These are phyloP conservation scores for Ulmus americana DNA, from an alignment of 331 rosid species.

Conservation along the genomic window DNA sequence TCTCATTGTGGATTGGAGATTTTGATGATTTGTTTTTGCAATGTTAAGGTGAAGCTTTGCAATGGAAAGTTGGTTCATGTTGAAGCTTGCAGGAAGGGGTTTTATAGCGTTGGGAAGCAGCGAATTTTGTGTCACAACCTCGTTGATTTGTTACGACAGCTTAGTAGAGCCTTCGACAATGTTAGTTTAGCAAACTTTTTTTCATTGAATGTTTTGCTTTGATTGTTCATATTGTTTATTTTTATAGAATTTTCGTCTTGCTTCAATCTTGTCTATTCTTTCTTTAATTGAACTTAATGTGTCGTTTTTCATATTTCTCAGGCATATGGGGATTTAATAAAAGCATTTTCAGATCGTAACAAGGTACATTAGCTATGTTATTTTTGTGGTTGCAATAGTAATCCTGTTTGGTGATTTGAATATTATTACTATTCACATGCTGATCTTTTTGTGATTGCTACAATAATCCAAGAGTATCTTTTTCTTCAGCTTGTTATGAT, in stretches of 20 bases:
- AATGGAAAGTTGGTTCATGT: slow-evolving; percentile 86
- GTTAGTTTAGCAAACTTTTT: slow-evolving; percentile 39
- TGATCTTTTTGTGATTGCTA: too few species aligned
- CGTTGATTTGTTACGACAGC: slow-evolving; percentile 87
- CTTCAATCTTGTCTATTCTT: not conserved
- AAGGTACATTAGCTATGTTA: slow-evolving; percentile 45
- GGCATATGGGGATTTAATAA: slow-evolving; percentile 81
- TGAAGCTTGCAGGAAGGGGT: slow-evolving; percentile 88
- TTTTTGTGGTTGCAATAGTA: not conserved
- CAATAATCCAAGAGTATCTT: too few species aligned
- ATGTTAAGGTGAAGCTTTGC: slow-evolving; percentile 73
- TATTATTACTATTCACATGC: too few species aligned
- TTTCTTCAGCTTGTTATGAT: too few species aligned
- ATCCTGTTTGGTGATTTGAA: too few species aligned
- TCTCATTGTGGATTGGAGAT: not conserved
- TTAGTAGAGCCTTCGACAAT: slow-evolving; percentile 81
- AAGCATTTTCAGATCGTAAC: slow-evolving; percentile 84
- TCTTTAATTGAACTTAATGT: slow-evolving; percentile 11
- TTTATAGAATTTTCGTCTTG: not conserved
- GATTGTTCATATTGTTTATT: not conserved
- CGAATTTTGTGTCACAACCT: slow-evolving; percentile 74
- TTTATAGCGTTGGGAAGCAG: slow-evolving; percentile 75
- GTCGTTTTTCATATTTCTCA: slow-evolving; percentile 34
- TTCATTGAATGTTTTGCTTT: not conserved
- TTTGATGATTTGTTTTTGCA: slow-evolving; percentile 2